phyloP scores from a whole-genome alignment of 2,329 filamentous ascomycete species.

The Claviceps capensis region DNA sequence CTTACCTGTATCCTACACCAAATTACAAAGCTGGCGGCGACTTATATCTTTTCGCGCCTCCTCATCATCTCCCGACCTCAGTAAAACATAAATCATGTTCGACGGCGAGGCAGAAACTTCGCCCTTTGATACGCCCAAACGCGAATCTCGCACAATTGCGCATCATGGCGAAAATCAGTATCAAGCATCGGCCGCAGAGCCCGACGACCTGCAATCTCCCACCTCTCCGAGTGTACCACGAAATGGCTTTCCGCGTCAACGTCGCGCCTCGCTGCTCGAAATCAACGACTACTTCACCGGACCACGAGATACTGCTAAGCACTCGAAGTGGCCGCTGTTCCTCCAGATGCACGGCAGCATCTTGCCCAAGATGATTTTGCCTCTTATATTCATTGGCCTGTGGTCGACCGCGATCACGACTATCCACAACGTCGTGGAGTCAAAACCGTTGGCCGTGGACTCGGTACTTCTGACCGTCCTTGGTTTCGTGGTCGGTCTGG shows the following conservation, averaged over 20 bases:
- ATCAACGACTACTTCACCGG: slow-evolving; percentile 50
- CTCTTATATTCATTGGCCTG: slow-evolving; percentile 43
- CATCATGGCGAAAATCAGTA: background rate
- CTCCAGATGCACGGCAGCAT: slow-evolving; percentile 65
- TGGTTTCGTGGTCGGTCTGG: slow-evolving; percentile 69
- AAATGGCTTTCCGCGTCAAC: slow-evolving; percentile 7
- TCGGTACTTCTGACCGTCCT: slow-evolving; percentile 53
- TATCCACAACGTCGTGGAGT: slow-evolving; percentile 24
- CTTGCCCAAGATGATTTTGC: slow-evolving; percentile 59
- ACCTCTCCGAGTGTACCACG: background rate
- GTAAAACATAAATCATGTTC: background rate
- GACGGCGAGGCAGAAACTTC: background rate
- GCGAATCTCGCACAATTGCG: background rate
- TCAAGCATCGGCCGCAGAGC: background rate
- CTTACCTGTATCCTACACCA: background rate
- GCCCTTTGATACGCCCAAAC: background rate
- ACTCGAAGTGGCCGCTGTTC: slow-evolving; percentile 66
- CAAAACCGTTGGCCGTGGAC: slow-evolving; percentile 26
- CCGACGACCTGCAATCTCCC: background rate
- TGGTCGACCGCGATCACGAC: slow-evolving; percentile 56
- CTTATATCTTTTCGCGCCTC: no score
- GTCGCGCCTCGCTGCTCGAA: slow-evolving; percentile 25
- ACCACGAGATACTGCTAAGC: slow-evolving; percentile 55
- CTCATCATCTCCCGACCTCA: no score
- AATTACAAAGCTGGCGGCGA: no score